Conservation (phyloP, 345 rosid species). For the Dovyalis caffra region DNA sequence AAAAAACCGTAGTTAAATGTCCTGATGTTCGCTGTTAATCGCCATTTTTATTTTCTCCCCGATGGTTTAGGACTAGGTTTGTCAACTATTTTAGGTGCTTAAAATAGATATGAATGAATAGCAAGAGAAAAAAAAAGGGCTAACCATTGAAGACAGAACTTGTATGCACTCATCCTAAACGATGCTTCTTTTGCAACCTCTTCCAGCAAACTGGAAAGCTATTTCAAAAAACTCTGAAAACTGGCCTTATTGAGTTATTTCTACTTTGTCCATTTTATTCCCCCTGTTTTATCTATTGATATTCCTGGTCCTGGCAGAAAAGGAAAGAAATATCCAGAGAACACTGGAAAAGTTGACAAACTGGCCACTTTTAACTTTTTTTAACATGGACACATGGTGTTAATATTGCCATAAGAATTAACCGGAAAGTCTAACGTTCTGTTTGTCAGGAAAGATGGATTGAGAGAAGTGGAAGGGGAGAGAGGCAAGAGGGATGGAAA, state of each 20-base stretch:
- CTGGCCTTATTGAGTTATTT: no score
- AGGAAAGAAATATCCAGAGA: background rate
- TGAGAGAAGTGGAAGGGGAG: no score
- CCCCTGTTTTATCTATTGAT: background rate
- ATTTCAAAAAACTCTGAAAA: background rate
- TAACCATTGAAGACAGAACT: conserved; percentile 13
- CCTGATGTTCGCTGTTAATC: background rate
- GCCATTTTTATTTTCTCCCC: background rate
- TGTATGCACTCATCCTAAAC: background rate
- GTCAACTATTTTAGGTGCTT: background rate
- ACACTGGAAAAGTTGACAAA: background rate
- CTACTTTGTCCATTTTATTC: background rate
- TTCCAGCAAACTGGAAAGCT: background rate
- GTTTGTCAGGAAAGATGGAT: no score
- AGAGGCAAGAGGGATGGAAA: no score
- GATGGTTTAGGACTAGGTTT: background rate
- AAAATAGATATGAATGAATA: background rate
- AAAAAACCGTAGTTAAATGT: no score
- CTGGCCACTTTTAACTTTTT: background rate
- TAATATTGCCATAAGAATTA: background rate
- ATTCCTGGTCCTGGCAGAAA: background rate
- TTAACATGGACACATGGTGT: background rate
- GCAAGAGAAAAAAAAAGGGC: background rate
- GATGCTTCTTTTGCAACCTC: background rate
- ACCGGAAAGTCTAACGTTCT: background rate